Evolutionary conservation across 257 asterid genomes (phyloP).

Genomic region (Solanum chilense): DNA sequence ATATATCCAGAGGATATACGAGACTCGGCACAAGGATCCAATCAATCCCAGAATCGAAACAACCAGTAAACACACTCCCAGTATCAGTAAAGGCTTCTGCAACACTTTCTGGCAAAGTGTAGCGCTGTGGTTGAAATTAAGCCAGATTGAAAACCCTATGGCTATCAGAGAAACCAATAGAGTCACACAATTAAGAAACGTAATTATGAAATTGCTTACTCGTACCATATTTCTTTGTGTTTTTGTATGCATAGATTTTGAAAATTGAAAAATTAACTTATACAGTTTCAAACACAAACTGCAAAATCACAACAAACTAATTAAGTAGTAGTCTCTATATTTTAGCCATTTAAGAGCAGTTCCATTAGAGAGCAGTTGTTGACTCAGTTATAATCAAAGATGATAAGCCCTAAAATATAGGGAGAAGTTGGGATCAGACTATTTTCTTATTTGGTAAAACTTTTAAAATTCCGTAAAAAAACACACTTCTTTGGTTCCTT

Average conservation of each 20-base stretch:
- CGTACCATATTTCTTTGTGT: slow-evolving; percentile 5
- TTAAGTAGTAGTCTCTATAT: neutral
- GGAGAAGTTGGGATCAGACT: neutral
- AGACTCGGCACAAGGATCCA: slow-evolving; percentile 27
- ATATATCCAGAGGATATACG: slow-evolving; percentile 38
- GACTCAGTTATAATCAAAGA: neutral
- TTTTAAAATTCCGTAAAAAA: neutral
- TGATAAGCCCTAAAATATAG: neutral
- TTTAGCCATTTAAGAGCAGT: neutral
- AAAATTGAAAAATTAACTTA: neutral
- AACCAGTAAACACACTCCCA: slow-evolving; percentile 30
- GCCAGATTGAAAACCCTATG: slow-evolving; percentile 34
- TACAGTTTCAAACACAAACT: neutral
- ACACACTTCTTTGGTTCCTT: neutral
- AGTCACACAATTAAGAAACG: slow-evolving; percentile 22
- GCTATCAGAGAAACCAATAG: slow-evolving; percentile 25
- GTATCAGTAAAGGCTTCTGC: slow-evolving; percentile 31
- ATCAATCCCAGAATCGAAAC: slow-evolving; percentile 36
- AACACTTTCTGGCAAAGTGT: slow-evolving; percentile 36
- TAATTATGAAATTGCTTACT: slow-evolving; percentile 41
- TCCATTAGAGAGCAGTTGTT: neutral
- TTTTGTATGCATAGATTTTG: neutral
- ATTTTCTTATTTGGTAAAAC: neutral
- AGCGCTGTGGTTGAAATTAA: slow-evolving; percentile 5
- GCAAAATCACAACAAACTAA: neutral